Evolutionary conservation across 306 rosid genomes (phyloP).

Genomic region (Vigna angularis): DNA sequence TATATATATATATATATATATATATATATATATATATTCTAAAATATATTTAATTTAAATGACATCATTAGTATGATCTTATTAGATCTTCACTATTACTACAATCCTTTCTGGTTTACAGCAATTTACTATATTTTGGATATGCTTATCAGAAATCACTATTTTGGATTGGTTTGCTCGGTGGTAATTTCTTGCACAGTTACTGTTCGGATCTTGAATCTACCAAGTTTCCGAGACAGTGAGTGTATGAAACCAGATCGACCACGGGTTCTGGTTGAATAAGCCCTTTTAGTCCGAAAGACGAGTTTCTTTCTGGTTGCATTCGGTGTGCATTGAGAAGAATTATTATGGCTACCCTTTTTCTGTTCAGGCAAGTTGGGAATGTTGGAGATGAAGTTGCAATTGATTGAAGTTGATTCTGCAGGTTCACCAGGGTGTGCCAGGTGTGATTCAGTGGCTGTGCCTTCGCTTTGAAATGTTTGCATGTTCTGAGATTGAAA

Average conservation of each 20-base stretch:
- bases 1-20: no score
- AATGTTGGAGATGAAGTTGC: background rate
- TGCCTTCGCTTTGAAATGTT: conserved; percentile 29
- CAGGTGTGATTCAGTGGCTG: background rate
- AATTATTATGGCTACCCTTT: background rate
- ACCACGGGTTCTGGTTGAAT: conserved; percentile 45
- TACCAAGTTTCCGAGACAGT: conserved; percentile 39
- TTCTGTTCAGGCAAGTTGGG: background rate
- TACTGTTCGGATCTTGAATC: conserved; percentile 48
- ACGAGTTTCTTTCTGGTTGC: conserved; percentile 21
- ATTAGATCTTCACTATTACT: no score
- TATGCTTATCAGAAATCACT: background rate
- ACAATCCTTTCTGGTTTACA: no score
- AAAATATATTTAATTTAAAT: no score
- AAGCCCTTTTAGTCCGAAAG: conserved; percentile 30
- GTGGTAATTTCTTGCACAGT: background rate
- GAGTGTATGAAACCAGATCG: conserved; percentile 26
- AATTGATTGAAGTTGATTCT: conserved; percentile 32
- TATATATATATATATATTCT: no score
- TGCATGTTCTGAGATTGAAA: conserved; percentile 25
- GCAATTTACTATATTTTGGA: no score
- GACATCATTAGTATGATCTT: no score
- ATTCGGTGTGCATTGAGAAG: background rate
- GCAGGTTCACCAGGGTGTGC: background rate
- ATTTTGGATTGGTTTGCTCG: background rate